Base-by-base conservation (phyloP, 2,329 filamentous ascomycete species). In the Neofusicoccum parvum region DNA sequence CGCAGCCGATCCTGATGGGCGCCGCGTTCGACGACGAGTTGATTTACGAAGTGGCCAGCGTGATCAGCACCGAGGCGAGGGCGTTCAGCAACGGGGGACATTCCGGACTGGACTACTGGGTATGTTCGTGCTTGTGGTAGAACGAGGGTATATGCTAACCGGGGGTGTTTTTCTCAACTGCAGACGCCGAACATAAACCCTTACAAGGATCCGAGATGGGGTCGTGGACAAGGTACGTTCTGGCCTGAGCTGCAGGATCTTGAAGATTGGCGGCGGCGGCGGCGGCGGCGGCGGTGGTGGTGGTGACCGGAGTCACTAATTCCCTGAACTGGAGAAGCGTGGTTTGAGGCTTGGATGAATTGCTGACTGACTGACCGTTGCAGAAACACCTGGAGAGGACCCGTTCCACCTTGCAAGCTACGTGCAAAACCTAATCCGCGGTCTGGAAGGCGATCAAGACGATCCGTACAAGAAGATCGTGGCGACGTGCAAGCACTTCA, bases 181-280 rank as follows among this genome's bases (percentile, higher is more conserved):
- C n/a, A 59, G 62, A 88, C 88, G 0, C 88, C 88, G 0, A 90
- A 90, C 70, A 87, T 90, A 73, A 90, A 90, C 70, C 82, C 85
- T 0, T 90, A 86, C 77, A 83, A 83, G 43, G 87, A 89, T 70
- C 87, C 87, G 0, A 78, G 88, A 32, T 88, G 87, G 87, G 87
- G 87, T 1, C 79, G 87, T 9, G 87, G 87, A 0, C 81, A 84
- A 67, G 56, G 56, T 60, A 15, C 17, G 43, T 20, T 6, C 3
- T 45, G 17, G 27, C 17, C n/a, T 2, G 12, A 23, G 20, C 49
- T 20, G 10, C 5, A 2, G 12, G 5, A 34, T 49, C 10, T 49
- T 49, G 86, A 34, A 27, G 23, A 23, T 3, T 23, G 23, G n/a
- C n/a, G n/a, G n/a, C n/a, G n/a, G n/a, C n/a, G n/a, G n/a, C n/a